Base-by-base conservation (phyloP, 352 stramenopile genomes). In the Pilasporangium apinafurcum region DNA sequence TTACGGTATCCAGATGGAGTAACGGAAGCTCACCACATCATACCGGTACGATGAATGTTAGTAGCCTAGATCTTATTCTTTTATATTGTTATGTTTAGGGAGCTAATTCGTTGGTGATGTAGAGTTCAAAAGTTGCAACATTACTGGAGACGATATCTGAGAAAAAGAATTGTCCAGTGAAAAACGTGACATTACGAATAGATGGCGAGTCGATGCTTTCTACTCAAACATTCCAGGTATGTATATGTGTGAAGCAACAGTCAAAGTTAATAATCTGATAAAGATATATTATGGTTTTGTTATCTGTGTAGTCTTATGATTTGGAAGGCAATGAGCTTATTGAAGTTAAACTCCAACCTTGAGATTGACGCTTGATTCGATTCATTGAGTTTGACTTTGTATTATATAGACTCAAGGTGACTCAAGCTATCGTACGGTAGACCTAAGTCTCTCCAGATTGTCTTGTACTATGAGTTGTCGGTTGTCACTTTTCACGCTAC, bases 261-360 rank as follows among this genome's bases (percentile, higher is more conserved):
- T 30, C 4, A 18, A 51, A 16, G 14, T 17, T 51, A 4, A 52
- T 8, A 21, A 21, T 5, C 17, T 16, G 34, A 39, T n/a, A 16
- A 41, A n/a, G 37, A 8, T 27, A 35, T 14, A 41, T 44, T 13
- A 27, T 55, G 28, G n/a, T 42, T 36, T 48, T 20, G 18, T 25
- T 27, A n/a, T 16, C 18, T 50, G n/a, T 31, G 5, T 29, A 85
- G 72, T 57, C 62, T 37, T 88, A 85, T 32, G 72, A 83, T 17
- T 48, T 85, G 31, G 68, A 86, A 72, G 76, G 72, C n/a, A 63
- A 65, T 4, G 76, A 88, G 34, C 30, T 86, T 16, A 67, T 86
- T 29, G 72, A 86, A 38, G 65, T 83, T 35, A 84, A 77, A 48
- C 57, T 81, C 20, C 40, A 45, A 60, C 41, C 33, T 18, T 56